Conservation (phyloP, 441 rosid genomes). For the Geranium incanum region DNA sequence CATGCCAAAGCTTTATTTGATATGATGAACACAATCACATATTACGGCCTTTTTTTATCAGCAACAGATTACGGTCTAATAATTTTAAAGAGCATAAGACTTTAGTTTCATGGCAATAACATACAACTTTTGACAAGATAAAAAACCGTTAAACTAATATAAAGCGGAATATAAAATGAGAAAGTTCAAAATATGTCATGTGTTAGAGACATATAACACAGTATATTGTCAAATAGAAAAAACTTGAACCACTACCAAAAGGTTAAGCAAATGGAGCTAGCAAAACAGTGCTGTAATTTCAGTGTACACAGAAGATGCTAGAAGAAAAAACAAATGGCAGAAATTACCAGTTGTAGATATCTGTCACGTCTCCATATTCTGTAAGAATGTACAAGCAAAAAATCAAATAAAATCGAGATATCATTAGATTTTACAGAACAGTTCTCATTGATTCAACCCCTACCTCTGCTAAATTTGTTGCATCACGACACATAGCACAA, state of each 20-base stretch:
- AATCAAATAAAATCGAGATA: conserved; percentile 7
- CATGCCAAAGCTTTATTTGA: neutral
- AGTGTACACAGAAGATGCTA: neutral
- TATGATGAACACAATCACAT: neutral
- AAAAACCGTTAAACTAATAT: too few species aligned
- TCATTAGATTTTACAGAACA: conserved; percentile 9
- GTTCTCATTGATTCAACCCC: conserved; percentile 5
- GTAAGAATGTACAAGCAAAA: conserved; percentile 24
- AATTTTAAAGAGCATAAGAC: neutral
- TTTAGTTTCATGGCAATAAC: neutral
- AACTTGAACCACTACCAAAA: neutral
- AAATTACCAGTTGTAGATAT: conserved; percentile 88
- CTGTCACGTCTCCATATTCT: conserved; percentile 96
- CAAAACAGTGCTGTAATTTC: neutral
- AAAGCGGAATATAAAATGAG: neutral
- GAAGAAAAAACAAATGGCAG: conserved; percentile 12
- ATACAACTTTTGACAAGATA: neutral
- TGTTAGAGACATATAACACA: neutral
- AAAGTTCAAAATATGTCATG: conserved; percentile 8
- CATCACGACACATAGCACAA: neutral
- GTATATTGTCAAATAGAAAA: neutral
- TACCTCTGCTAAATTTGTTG: neutral
- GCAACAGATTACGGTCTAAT: neutral
- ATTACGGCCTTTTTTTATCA: neutral
- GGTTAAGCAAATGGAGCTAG: conserved; percentile 1